These are phyloP conservation scores for Alternaria postmessia DNA, from an alignment of 2,329 filamentous ascomycete species.

Conservation along the genomic window DNA sequence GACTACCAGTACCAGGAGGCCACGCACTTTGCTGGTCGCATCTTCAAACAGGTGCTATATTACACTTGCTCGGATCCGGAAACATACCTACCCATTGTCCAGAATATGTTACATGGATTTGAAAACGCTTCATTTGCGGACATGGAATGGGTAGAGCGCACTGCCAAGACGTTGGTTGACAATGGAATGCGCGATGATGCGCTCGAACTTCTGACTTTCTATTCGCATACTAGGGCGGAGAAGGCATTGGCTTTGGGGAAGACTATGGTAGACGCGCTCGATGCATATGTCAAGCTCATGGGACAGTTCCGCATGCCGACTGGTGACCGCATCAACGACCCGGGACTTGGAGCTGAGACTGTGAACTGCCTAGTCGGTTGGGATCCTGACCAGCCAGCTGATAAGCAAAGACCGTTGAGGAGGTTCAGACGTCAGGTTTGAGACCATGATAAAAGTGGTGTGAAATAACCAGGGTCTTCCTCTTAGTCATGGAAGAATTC, in stretches of 20 bases:
- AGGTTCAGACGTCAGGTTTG: constrained; percentile 5
- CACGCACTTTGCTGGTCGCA: constrained; percentile 35
- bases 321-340: constrained; percentile 37
- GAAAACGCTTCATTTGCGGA: constrained; percentile 37
- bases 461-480: not conserved
- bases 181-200: constrained; percentile 29
- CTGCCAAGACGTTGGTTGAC: constrained; percentile 27
- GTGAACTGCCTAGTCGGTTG: constrained; percentile 42
- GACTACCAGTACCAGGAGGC: constrained; percentile 47
- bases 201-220: constrained; percentile 33
- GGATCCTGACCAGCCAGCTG: constrained; percentile 27
- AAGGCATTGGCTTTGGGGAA: constrained; percentile 35
- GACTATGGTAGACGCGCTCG: constrained; percentile 37
- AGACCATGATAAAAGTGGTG: not conserved
- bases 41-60: constrained; percentile 41
- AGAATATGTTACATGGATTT: constrained; percentile 37
- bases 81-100: constrained; percentile 32
- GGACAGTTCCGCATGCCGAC: constrained; percentile 30
- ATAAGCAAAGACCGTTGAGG: constrained; percentile 11
- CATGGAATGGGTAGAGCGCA: constrained; percentile 34
- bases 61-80: constrained; percentile 42
- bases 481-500: not conserved
- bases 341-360: constrained; percentile 38
- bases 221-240: constrained; percentile 35
- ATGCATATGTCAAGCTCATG: constrained; percentile 36